Evolutionary conservation across 2,329 filamentous ascomycete species (phyloP).

Genomic region (Balansia obtecta): DNA sequence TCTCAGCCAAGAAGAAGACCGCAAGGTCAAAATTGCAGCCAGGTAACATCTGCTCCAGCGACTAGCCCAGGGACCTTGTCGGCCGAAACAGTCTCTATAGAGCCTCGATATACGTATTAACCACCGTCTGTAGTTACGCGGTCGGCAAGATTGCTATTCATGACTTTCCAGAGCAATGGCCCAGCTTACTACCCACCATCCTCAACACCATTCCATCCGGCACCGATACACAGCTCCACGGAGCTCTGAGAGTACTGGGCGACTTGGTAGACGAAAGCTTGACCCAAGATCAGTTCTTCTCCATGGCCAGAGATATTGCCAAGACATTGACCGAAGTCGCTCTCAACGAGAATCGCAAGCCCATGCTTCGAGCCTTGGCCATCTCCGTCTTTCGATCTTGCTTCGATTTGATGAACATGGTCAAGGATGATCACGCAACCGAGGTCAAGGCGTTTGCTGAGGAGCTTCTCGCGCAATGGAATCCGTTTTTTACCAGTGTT

Average conservation of each 20-base stretch:
- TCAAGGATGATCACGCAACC: constrained; percentile 81
- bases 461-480: constrained; percentile 71
- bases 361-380: constrained; percentile 68
- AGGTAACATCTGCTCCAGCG: constrained; percentile 40
- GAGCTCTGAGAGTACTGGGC: constrained; percentile 73
- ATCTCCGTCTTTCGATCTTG: constrained; percentile 83
- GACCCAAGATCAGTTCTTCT: constrained; percentile 90
- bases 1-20: constrained; percentile 59
- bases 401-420: constrained; percentile 93
- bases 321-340: constrained; percentile 74
- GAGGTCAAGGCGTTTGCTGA: constrained; percentile 85
- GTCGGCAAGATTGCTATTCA: constrained; percentile 89
- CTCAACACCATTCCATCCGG: constrained; percentile 66
- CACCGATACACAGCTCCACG: constrained; percentile 71
- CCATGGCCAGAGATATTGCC: constrained; percentile 74
- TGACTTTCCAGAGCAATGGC: constrained; percentile 94
- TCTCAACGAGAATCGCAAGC: constrained; percentile 59
- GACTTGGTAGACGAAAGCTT: constrained; percentile 90
- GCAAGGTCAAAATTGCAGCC: constrained; percentile 79
- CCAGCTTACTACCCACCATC: constrained; percentile 70
- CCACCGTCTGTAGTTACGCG: constrained; percentile 37
- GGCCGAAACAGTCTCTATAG: not conserved
- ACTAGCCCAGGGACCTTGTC: not conserved
- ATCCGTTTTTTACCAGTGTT: constrained; percentile 73
- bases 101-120: not conserved